These are phyloP conservation scores for Calonectria fujianensis DNA, from an alignment of 2,329 filamentous ascomycete species.

Conservation along the genomic window DNA sequence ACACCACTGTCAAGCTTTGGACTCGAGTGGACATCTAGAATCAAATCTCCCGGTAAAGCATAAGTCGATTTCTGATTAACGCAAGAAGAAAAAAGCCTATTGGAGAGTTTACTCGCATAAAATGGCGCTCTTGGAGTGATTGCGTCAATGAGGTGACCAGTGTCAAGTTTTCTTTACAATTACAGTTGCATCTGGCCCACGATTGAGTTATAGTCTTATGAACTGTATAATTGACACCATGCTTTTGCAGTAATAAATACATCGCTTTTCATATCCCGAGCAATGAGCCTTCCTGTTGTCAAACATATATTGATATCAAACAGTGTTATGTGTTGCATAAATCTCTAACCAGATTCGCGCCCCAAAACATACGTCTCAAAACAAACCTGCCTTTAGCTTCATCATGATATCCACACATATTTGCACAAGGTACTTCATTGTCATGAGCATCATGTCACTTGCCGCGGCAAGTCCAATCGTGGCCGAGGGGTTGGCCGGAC, in stretches of 20 bases:
- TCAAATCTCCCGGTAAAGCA: no score
- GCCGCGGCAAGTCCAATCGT: not conserved
- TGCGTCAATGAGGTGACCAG: not conserved
- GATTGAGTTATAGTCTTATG: not conserved
- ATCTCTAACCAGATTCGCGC: no score
- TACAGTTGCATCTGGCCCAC: not conserved
- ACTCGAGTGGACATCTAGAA: no score
- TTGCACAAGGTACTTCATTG: not conserved
- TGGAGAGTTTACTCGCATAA: no score
- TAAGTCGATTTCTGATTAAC: no score
- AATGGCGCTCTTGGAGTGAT: not conserved
- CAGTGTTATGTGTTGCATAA: not conserved
- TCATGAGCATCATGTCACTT: not conserved
- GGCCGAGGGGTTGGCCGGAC: not conserved
- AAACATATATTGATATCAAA: not conserved
- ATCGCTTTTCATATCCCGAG: not conserved
- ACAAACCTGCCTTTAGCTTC: not conserved
- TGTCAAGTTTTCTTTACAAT: not conserved
- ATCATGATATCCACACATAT: not conserved
- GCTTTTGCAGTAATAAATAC: not conserved
- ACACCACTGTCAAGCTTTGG: no score
- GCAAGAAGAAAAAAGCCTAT: no score
- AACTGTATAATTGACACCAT: not conserved
- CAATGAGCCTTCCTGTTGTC: not conserved
- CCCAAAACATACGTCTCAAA: not conserved